Conservation (phyloP, 306 rosid genomes). For the Corylus avellana region DNA sequence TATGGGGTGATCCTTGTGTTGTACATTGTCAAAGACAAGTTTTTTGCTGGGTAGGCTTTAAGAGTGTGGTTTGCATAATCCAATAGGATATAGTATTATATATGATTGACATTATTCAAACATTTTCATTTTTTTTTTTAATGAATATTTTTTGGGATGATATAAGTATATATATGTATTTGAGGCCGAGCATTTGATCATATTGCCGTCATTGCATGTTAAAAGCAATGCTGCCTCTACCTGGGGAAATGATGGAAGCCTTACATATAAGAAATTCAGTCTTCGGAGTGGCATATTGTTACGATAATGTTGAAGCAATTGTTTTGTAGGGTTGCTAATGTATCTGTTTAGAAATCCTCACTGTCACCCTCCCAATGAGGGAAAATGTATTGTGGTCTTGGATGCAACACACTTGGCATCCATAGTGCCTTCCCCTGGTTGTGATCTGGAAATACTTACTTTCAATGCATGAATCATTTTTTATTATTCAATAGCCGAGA, state of each 20-base stretch:
- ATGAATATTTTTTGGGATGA: background rate
- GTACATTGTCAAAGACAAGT: background rate
- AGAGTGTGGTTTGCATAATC: background rate
- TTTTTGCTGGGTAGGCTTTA: constrained; percentile 1
- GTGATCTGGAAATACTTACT: background rate
- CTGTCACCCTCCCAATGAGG: too few relatives aligned
- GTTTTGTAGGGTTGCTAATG: background rate
- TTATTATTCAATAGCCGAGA: background rate
- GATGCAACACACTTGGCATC: background rate
- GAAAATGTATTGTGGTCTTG: background rate
- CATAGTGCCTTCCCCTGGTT: background rate
- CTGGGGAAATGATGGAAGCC: background rate
- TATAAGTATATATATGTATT: background rate
- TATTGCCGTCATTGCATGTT: background rate
- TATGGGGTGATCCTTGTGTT: background rate
- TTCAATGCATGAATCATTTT: background rate
- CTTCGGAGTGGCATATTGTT: background rate
- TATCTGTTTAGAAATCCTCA: background rate
- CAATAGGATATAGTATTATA: background rate
- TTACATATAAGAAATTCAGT: background rate
- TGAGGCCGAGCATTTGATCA: background rate
- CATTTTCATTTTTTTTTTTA: background rate
- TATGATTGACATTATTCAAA: background rate
- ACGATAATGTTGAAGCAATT: background rate
- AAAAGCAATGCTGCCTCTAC: background rate